A percentile compares a stretch with the other conserved stretches of the same genome.
These are phyloP conservation scores for Rutstroemia sp. DNA, from an alignment of 2,329 filamentous ascomycete genomes.

Conservation along the genomic window DNA sequence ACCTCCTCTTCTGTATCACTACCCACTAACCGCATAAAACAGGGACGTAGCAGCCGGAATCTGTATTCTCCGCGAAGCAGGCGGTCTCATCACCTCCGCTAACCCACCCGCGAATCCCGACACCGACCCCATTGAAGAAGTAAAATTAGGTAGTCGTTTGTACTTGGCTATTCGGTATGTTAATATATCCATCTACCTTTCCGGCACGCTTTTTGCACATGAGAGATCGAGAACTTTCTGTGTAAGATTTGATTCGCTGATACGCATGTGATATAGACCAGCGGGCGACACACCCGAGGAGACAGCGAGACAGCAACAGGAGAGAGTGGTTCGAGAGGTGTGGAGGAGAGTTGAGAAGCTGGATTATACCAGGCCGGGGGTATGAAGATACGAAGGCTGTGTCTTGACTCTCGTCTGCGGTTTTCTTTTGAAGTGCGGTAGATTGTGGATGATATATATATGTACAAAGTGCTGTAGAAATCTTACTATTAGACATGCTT, in stretches of 20 bases:
- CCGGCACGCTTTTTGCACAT: background rate
- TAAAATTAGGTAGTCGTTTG: constrained; percentile 56
- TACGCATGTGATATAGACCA: constrained; percentile 31
- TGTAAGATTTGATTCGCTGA: background rate
- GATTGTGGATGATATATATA: background rate
- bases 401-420: too few species aligned
- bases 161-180: constrained; percentile 59
- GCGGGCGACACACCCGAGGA: constrained; percentile 55
- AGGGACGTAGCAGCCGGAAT: constrained; percentile 72
- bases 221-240: background rate
- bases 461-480: background rate
- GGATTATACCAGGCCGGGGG: constrained; percentile 60
- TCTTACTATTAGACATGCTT: background rate
- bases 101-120: constrained; percentile 57
- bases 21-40: background rate
- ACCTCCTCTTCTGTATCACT: background rate
- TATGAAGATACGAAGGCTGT: constrained; percentile 11
- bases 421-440: background rate
- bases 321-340: constrained; percentile 63
- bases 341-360: constrained; percentile 62
- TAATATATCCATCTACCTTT: background rate
- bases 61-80: constrained; percentile 65
- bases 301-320: constrained; percentile 58
- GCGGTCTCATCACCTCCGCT: constrained; percentile 65
- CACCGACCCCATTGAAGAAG: constrained; percentile 50